Conservation (phyloP, 768 basidiomycete species). For the Saitozyma podzolica region DNA sequence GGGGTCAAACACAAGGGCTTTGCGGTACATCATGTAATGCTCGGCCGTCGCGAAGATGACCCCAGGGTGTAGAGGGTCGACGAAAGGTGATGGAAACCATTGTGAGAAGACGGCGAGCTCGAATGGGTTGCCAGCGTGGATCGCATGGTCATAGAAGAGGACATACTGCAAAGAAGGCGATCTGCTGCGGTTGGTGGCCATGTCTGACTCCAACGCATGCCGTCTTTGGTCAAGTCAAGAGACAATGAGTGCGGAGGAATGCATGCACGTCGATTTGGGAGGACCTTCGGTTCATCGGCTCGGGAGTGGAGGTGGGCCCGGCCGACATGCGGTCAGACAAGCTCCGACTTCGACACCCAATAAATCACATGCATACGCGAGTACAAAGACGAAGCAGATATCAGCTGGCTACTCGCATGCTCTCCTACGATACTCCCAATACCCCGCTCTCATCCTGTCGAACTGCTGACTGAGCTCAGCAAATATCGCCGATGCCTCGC, state of each 20-base stretch:
- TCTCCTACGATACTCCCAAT: conserved; percentile 42
- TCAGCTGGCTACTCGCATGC: conserved; percentile 16
- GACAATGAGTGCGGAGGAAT: too few species aligned
- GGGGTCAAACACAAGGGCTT: conserved; percentile 62
- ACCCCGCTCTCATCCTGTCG: conserved; percentile 48
- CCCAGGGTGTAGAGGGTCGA: conserved; percentile 17
- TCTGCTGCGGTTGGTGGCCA: too few species aligned
- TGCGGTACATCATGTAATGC: conserved; percentile 69
- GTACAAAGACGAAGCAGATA: not conserved
- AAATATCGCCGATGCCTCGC: conserved; percentile 31
- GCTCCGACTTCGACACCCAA: not conserved
- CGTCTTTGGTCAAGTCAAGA: too few species aligned
- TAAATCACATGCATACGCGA: not conserved
- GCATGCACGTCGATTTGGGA: too few species aligned
- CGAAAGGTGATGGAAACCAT: conserved; percentile 29
- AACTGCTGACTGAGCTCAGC: conserved; percentile 27
- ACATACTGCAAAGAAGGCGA: not conserved
- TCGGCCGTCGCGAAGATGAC: conserved; percentile 59
- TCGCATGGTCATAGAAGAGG: conserved; percentile 27
- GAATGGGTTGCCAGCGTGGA: conserved; percentile 17
- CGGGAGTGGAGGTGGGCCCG: too few species aligned
- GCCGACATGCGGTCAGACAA: too few species aligned
- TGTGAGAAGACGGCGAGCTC: conserved; percentile 30
- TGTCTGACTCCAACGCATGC: too few species aligned
- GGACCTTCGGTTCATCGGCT: too few species aligned